Conservation (phyloP, 2,329 filamentous ascomycete species). For the Penicillium sp. region DNA sequence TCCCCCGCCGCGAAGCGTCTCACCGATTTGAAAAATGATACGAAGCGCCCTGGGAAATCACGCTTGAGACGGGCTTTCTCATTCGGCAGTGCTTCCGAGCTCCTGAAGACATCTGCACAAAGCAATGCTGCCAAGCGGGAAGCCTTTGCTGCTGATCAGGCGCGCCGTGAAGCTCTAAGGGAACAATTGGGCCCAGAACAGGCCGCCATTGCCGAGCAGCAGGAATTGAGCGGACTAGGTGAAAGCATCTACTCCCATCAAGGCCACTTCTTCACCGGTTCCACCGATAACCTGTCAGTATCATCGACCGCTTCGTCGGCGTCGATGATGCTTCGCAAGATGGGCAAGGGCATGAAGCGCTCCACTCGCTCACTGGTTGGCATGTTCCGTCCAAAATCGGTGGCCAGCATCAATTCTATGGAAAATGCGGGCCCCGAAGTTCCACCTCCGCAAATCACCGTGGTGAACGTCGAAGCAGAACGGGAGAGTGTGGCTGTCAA, state of each 20-base stretch:
- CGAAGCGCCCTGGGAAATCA: slow-evolving; percentile 71
- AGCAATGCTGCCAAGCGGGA: slow-evolving; percentile 44
- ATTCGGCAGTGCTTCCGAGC: slow-evolving; percentile 88
- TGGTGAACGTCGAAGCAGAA: slow-evolving; percentile 92
- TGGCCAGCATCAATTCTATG: slow-evolving; percentile 61
- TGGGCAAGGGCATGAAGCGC: slow-evolving; percentile 98
- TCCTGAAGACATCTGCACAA: slow-evolving; percentile 64
- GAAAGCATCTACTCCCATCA: slow-evolving; percentile 86
- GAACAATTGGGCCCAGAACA: slow-evolving; percentile 79
- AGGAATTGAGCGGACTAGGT: slow-evolving; percentile 85
- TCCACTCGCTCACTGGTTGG: slow-evolving; percentile 82
- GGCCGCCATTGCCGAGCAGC: slow-evolving; percentile 78
- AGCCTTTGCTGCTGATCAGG: slow-evolving; percentile 44
- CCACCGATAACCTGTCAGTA: slow-evolving; percentile 73
- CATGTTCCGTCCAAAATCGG: slow-evolving; percentile 86
- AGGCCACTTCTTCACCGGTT: slow-evolving; percentile 74
- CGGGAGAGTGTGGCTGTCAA: slow-evolving; percentile 73
- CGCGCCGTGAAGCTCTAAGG: slow-evolving; percentile 56
- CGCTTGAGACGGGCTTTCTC: slow-evolving; percentile 85
- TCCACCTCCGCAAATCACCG: slow-evolving; percentile 77
- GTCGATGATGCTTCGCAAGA: slow-evolving; percentile 66
- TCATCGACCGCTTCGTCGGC: slow-evolving; percentile 44
- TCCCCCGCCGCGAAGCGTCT: slow-evolving; percentile 77
- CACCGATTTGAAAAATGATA: slow-evolving; percentile 73
- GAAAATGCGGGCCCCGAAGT: slow-evolving; percentile 58